phyloP scores from a whole-genome alignment of 2,329 filamentous ascomycete genomes.

The Dactylonectria macrodidyma region DNA sequence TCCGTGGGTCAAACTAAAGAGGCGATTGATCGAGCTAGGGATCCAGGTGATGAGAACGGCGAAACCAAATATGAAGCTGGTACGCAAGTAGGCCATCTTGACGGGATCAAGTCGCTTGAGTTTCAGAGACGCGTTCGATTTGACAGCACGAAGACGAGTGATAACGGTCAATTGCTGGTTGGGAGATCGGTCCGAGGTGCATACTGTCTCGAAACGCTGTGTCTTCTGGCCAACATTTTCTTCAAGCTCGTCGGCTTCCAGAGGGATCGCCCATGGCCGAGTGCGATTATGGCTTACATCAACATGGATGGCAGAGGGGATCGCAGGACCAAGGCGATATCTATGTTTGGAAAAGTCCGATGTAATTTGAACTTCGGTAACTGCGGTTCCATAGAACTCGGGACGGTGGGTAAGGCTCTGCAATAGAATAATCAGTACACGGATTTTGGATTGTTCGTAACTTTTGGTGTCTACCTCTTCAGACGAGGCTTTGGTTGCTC shows the following conservation, averaged over 20 bases:
- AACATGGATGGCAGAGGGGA: conserved; percentile 35
- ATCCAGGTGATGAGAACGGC: conserved; percentile 74
- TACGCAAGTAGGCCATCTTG: conserved; percentile 72
- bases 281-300: conserved; percentile 36
- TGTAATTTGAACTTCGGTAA: conserved; percentile 65
- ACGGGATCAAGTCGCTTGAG: conserved; percentile 64
- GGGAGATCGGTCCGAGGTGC: conserved; percentile 45
- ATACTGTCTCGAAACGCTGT: conserved; percentile 50
- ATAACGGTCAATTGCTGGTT: conserved; percentile 34
- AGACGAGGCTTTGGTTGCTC: conserved; percentile 50
- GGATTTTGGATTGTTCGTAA: background rate
- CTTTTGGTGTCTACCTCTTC: conserved; percentile 51
- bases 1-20: conserved; percentile 74
- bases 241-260: conserved; percentile 33
- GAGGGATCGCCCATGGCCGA: conserved; percentile 45
- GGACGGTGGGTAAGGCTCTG: conserved; percentile 48
- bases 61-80: conserved; percentile 73
- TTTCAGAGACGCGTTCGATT: conserved; percentile 50
- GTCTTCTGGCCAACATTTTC: conserved; percentile 30
- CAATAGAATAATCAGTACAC: conserved; percentile 33
- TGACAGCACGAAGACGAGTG: conserved; percentile 43
- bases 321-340: conserved; percentile 12
- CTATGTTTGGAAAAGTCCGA: conserved; percentile 43
- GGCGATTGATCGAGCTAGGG: conserved; percentile 79
- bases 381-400: conserved; percentile 62